Percentiles rank a stretch among this genome's conserved stretches.
phyloP scores from a whole-genome alignment of 441 rosid genomes.

The Biscutella auriculata region DNA sequence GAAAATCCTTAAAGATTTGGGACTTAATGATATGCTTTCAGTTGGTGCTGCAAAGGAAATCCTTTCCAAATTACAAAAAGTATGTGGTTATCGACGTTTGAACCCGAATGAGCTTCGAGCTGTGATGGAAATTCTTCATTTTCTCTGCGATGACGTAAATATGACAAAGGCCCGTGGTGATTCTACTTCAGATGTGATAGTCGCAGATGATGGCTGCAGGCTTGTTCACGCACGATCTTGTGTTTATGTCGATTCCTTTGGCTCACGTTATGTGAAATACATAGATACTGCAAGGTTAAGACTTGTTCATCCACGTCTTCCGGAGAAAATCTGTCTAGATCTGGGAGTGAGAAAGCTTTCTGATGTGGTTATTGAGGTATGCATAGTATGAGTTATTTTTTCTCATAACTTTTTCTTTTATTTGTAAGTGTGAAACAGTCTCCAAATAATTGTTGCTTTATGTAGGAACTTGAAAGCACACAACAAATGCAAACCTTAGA shows the following conservation, averaged over 20 bases:
- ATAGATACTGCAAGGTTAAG: conserved; percentile 73
- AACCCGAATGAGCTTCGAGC: conserved; percentile 98
- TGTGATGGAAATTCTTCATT: conserved; percentile 78
- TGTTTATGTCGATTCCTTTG: conserved; percentile 71
- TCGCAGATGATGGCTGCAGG: conserved; percentile 96
- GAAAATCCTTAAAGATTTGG: conserved; percentile 80
- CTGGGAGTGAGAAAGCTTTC: conserved; percentile 83
- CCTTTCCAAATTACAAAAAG: conserved; percentile 63
- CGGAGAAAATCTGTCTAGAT: conserved; percentile 58
- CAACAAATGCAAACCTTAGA: conserved; percentile 47
- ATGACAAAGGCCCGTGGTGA: conserved; percentile 25
- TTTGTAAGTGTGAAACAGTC: not conserved
- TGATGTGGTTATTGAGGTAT: conserved; percentile 85
- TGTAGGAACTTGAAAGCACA: conserved; percentile 62
- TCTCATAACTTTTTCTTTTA: not conserved
- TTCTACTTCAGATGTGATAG: conserved; percentile 43
- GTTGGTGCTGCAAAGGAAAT: conserved; percentile 62
- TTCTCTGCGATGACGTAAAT: conserved; percentile 45
- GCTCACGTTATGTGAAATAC: conserved; percentile 58
- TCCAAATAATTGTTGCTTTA: conserved; percentile 4
- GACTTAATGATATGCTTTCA: conserved; percentile 76
- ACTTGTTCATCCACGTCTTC: conserved; percentile 75
- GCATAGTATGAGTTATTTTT: not conserved
- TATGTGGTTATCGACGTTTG: conserved; percentile 81
- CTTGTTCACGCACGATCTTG: conserved; percentile 80